These are phyloP conservation scores for Colletotrichum filicis DNA, from an alignment of 2,329 filamentous ascomycete species.

Conservation along the genomic window DNA sequence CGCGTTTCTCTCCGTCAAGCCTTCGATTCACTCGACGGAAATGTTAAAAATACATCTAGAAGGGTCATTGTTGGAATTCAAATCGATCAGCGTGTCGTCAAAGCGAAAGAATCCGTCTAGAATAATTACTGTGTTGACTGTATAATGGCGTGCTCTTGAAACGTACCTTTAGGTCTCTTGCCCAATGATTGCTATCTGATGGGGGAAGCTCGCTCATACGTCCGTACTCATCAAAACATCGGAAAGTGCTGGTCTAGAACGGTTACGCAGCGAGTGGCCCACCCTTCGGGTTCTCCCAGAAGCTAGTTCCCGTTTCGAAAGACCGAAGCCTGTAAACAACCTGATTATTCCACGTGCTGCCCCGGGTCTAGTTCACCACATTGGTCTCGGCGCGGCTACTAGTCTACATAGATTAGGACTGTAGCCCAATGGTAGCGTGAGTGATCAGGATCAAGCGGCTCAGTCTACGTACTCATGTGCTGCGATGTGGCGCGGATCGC, in stretches of 20 bases:
- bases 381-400: neutral
- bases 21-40: neutral
- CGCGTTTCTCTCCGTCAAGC: neutral
- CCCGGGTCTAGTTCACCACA: neutral
- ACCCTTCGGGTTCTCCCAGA: neutral
- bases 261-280: neutral
- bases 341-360: slow-evolving; percentile 18
- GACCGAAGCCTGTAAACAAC: neutral
- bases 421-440: no score
- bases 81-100: neutral
- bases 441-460: neutral
- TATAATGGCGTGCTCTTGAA: no score
- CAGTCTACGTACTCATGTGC: neutral
- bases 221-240: slow-evolving; percentile 2
- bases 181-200: neutral
- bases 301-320: slow-evolving; percentile 7
- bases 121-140: neutral
- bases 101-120: neutral
- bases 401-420: neutral
- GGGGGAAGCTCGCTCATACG: neutral
- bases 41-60: neutral
- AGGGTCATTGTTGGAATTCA: neutral
- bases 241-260: neutral
- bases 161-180: neutral
- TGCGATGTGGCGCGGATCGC: slow-evolving; percentile 1